phyloP scores from a whole-genome alignment of 2,329 filamentous ascomycete genomes.

The Fusarium sp. region DNA sequence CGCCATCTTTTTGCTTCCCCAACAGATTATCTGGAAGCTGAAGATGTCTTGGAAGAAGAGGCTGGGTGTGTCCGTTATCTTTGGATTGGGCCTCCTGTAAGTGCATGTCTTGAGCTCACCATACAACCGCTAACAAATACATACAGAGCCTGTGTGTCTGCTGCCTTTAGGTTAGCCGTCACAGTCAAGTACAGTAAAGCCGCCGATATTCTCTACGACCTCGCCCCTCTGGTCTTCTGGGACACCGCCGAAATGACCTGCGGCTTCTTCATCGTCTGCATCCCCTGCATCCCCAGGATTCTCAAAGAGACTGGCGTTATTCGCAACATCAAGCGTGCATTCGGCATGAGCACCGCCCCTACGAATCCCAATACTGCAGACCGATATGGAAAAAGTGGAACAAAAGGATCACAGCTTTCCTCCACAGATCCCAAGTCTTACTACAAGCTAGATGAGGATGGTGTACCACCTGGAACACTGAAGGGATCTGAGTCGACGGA shows the following conservation, averaged over 20 bases:
- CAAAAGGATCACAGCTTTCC: not conserved
- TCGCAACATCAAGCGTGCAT: slow-evolving; percentile 28
- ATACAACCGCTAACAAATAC: not conserved
- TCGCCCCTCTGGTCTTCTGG: slow-evolving; percentile 1
- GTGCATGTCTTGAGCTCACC: not conserved
- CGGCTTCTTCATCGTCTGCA: slow-evolving; percentile 12
- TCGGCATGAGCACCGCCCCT: slow-evolving; percentile 22
- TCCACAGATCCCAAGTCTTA: not conserved
- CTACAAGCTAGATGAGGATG: not conserved
- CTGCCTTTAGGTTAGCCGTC: not conserved
- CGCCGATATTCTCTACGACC: not conserved
- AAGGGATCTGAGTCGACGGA: not conserved
- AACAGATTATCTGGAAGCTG: slow-evolving; percentile 43
- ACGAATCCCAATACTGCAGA: not conserved
- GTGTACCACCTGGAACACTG: not conserved
- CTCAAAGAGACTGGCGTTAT: slow-evolving; percentile 23
- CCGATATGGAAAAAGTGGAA: not conserved
- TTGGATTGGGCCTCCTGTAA: slow-evolving; percentile 26
- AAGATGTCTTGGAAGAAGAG: slow-evolving; percentile 44
- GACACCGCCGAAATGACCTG: slow-evolving; percentile 6
- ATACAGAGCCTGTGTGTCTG: not conserved
- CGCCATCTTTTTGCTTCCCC: slow-evolving; percentile 43
- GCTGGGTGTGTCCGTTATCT: slow-evolving; percentile 44
- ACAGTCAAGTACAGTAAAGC: slow-evolving; percentile 1
- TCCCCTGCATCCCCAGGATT: slow-evolving; percentile 6